A percentile compares a stretch with the other conserved stretches of the same genome.
These are phyloP conservation scores for Venustampulla echinocandica DNA, from an alignment of 495 filamentous ascomycete genomes.

Conservation along the genomic window DNA sequence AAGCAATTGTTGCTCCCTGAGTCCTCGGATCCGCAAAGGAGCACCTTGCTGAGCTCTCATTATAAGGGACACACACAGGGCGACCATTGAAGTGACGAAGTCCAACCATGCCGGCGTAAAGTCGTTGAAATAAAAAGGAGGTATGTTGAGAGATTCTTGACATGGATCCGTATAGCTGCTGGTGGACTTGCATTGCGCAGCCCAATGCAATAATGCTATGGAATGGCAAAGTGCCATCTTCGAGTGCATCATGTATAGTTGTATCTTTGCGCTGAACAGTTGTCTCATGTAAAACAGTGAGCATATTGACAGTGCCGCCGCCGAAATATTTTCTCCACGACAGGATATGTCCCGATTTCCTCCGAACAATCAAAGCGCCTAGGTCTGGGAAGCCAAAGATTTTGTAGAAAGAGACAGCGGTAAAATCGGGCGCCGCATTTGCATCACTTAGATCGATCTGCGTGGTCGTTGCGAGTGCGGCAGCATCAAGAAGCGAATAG, in stretches of 20 bases:
- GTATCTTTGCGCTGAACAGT: slow-evolving; percentile 41
- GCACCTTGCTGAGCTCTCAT: slow-evolving; percentile 31
- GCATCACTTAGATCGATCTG: slow-evolving; percentile 54
- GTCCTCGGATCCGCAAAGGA: slow-evolving; percentile 46
- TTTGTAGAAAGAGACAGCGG: slow-evolving; percentile 67
- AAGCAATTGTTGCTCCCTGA: slow-evolving; percentile 65
- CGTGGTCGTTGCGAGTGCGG: slow-evolving; percentile 60
- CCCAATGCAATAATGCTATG: slow-evolving; percentile 67
- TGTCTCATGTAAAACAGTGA: slow-evolving; percentile 46
- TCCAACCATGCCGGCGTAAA: slow-evolving; percentile 42
- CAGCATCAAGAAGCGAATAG: slow-evolving; percentile 64
- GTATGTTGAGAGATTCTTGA: slow-evolving; percentile 55
- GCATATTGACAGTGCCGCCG: slow-evolving; percentile 67
- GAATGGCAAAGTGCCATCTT: slow-evolving; percentile 75
- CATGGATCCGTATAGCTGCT: slow-evolving; percentile 53
- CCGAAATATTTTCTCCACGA: slow-evolving; percentile 62
- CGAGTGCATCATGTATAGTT: slow-evolving; percentile 55
- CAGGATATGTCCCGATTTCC: slow-evolving; percentile 52
- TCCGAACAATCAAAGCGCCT: slow-evolving; percentile 61
- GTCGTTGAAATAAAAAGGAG: slow-evolving; percentile 38
- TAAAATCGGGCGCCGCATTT: slow-evolving; percentile 60
- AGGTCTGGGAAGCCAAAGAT: slow-evolving; percentile 77
- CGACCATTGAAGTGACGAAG: slow-evolving; percentile 53
- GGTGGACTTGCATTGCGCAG: slow-evolving; percentile 58
- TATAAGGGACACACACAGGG: slow-evolving; percentile 53